Evolutionary conservation across 1,139 yeast species (phyloP).

Genomic region (Blastobotrys indianensis): DNA sequence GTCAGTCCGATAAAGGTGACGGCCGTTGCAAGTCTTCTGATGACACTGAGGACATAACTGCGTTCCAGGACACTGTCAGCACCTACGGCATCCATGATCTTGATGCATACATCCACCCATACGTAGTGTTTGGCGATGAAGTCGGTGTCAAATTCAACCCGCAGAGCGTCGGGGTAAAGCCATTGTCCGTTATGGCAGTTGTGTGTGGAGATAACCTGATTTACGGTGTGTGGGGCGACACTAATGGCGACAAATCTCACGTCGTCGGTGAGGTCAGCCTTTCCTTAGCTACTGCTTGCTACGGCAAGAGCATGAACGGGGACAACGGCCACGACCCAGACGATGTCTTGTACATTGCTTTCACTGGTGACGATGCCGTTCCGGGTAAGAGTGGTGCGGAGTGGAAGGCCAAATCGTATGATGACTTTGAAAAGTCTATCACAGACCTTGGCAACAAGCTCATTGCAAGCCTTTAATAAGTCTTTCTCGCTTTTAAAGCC

Average conservation of each 20-base stretch:
- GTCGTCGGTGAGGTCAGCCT: conserved; percentile 13
- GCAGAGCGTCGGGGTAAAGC: conserved; percentile 7
- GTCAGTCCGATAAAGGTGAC: conserved; percentile 5
- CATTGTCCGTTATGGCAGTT: conserved; percentile 14
- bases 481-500: no score
- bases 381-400: conserved; percentile 15
- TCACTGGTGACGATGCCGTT: conserved; percentile 43
- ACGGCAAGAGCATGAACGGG: conserved; percentile 13
- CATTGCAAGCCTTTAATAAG: no score
- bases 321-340: conserved; percentile 48
- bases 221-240: conserved; percentile 15
- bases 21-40: conserved; percentile 7
- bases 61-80: conserved; percentile 4
- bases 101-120: conserved; percentile 10
- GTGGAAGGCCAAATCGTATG: conserved; percentile 11
- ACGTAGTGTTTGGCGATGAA: conserved; percentile 14
- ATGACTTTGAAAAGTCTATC: conserved; percentile 12
- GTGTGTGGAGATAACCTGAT: conserved; percentile 11
- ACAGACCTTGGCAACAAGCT: conserved; percentile 10
- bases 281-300: conserved; percentile 13
- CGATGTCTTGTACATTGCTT: conserved; percentile 47
- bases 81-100: conserved; percentile 8
- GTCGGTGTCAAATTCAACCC: conserved; percentile 11
- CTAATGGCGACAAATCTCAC: conserved; percentile 12
- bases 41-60: conserved; percentile 10